Evolutionary conservation across 1,284 basidiomycete species (phyloP), one percentile per base, ranked within the genome.

Genomic region (Megacollybia platyphylla): DNA sequence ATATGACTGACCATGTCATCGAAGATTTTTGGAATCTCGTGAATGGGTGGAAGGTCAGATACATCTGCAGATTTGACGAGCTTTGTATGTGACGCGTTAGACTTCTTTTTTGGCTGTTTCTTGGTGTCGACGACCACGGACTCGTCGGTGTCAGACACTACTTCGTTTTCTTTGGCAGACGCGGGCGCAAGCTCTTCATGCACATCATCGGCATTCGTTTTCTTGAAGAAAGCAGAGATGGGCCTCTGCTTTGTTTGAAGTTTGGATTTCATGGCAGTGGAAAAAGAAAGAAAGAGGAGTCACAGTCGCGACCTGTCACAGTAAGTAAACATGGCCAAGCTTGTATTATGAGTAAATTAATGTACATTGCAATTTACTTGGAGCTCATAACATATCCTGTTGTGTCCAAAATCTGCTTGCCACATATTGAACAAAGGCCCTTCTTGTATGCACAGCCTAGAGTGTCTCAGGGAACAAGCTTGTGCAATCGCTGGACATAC

Each of bases 401-500:
- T 4, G 82, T 87, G 56, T 89, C 86, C 31, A 89, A 68, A 43
- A 89, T 83, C 54, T 79, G 65, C 55, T 86, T 87, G 51, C 85
- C 87, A 51, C 86, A 89, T 62, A 88, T 87, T 34, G 82, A 75
- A 53, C 87, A 89, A 27, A 81, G 59, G 9, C 86, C 86, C 53
- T 84, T 86, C 65, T 80, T 87, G 60, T 82, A 89, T 10, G 86
- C 86, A 55, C 86, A 89, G 27, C 84, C 87, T 88, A 43, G 32
- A 44, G 53, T 29, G 39, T 18, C 45, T 43, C 36, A 42, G 40
- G 39, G 44, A 36, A 40, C 43, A 29, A 47, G 18, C 28, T 45
- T 39, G 36, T 39, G 42, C 29, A 46, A 36, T 47, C 49, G 43
- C 5, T 43, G 40, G 42, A 54, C 63, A 42, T 49, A 86, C 86